These are phyloP conservation scores for Ophiostoma sp. DNA, from an alignment of 2,329 filamentous ascomycete genomes.

Conservation along the genomic window DNA sequence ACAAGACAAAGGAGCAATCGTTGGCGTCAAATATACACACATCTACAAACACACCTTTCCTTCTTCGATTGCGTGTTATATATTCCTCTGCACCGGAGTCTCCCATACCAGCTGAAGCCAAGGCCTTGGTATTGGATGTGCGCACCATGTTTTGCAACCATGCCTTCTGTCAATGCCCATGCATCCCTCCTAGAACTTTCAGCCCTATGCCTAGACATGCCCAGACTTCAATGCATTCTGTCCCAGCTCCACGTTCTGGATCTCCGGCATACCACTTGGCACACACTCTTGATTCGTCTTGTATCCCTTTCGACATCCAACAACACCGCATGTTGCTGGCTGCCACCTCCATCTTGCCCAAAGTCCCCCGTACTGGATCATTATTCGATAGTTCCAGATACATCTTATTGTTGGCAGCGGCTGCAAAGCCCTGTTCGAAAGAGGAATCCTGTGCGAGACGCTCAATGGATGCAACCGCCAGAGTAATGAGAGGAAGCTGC, in stretches of 20 bases:
- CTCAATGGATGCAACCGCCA: background rate
- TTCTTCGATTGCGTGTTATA: background rate
- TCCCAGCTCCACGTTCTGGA: background rate
- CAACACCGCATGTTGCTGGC: background rate
- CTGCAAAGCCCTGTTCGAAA: background rate
- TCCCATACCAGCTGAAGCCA: background rate
- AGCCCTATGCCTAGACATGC: background rate
- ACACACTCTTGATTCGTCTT: background rate
- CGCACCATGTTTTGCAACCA: background rate
- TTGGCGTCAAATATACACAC: background rate
- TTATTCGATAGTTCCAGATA: background rate
- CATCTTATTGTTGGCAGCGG: background rate
- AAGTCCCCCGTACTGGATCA: background rate
- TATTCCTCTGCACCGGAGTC: background rate
- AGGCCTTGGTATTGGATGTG: background rate
- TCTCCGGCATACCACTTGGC: background rate
- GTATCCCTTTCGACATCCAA: background rate
- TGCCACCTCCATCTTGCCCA: background rate
- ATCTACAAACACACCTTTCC: background rate
- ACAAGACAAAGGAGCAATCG: too few relatives aligned
- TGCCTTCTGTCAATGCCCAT: background rate
- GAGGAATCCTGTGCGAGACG: background rate
- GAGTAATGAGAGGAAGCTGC: too few relatives aligned
- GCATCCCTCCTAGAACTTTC: background rate
- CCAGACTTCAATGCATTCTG: background rate